Base-by-base conservation (phyloP, 2,329 filamentous ascomycete genomes). In the Septoria linicola region DNA sequence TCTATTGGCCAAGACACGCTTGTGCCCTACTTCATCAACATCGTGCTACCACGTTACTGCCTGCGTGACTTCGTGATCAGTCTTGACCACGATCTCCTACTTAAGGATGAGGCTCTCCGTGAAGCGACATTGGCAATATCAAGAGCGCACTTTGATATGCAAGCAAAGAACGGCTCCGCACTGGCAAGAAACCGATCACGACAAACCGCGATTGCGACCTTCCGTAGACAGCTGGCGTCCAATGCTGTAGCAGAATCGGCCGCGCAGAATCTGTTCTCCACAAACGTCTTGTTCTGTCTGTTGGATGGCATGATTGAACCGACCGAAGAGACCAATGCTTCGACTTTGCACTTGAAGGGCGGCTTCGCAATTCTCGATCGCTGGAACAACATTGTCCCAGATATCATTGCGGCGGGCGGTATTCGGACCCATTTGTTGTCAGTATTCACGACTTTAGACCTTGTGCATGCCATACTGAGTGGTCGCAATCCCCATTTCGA, bases 251-350 rank as follows among this genome's bases (percentile, higher is more conserved):
- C 27, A 5, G 47, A 51, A 13, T 43, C 41, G 23, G 39, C 51
- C 6, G 46, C 46, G 1, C 37, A 51, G 35, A 47, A 57, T 10
- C 21, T 57, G 17, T 57, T 57, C 41, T 41, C 41, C 4, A 54
- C 49, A 11, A 57, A 54, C 10, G 35, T 57, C 2, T 16, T 57
- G 16, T 44, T 57, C 17, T 53, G 51, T 21, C 41, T 57, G 25
- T 39, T 57, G 27, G 54, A 57, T 31, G 54, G 54, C 11, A 57
- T 57, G 54, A 57, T 57, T 7, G 51, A 54, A 21, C 54, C 54
- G 2, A 48, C 37, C 11, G 42, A 47, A 3, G 54, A 57, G 17
- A 25, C 45, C 4, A 54, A 53, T 21, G 54, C 54, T 4, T 53
- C 51, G 19, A 49, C 46, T 3, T 32, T 54, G 45, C 54, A 57